phyloP scores from a whole-genome alignment of 2,329 filamentous ascomycete genomes.

The Pezizomycotina sp. region DNA sequence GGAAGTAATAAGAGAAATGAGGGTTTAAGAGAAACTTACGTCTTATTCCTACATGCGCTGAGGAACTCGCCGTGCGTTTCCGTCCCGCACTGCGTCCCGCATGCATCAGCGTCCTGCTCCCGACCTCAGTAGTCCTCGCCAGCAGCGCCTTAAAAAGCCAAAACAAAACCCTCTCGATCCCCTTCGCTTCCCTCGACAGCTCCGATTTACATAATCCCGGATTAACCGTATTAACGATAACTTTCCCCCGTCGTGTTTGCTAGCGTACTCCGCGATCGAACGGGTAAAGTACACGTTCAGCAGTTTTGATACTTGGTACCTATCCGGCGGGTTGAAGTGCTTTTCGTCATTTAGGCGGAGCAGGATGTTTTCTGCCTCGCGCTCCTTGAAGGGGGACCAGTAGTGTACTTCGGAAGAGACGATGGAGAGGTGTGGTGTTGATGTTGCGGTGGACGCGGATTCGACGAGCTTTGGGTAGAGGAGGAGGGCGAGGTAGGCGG shows the following conservation, averaged over 20 bases:
- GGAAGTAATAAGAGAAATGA: too few species aligned
- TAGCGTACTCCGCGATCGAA: conserved; percentile 17
- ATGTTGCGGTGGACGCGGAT: conserved; percentile 27
- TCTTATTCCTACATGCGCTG: conserved; percentile 17
- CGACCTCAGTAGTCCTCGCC: conserved; percentile 26
- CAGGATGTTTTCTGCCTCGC: conserved; percentile 10
- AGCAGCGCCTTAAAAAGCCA: conserved; percentile 4
- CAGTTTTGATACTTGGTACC: conserved; percentile 21
- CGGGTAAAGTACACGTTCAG: conserved; percentile 19
- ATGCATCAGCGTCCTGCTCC: conserved; percentile 26
- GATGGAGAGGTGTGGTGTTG: conserved; percentile 28
- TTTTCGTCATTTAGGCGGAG: conserved; percentile 18
- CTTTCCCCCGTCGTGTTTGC: conserved; percentile 8
- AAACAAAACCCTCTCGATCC: conserved; percentile 1
- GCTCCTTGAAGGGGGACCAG: conserved; percentile 18
- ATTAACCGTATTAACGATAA: conserved; percentile 18
- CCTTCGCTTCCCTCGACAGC: conserved; percentile 6
- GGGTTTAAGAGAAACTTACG: too few species aligned
- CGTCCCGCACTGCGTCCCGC: conserved; percentile 21
- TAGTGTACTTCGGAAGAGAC: conserved; percentile 31
- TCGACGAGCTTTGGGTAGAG: conserved; percentile 34
- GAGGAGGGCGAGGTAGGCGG: conserved; percentile 37
- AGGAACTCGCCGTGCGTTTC: conserved; percentile 23
- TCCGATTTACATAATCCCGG: conserved; percentile 21
- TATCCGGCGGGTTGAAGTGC: conserved; percentile 2